phyloP scores from a whole-genome alignment of 495 filamentous ascomycete species.

The Aspergillus asperescens region DNA sequence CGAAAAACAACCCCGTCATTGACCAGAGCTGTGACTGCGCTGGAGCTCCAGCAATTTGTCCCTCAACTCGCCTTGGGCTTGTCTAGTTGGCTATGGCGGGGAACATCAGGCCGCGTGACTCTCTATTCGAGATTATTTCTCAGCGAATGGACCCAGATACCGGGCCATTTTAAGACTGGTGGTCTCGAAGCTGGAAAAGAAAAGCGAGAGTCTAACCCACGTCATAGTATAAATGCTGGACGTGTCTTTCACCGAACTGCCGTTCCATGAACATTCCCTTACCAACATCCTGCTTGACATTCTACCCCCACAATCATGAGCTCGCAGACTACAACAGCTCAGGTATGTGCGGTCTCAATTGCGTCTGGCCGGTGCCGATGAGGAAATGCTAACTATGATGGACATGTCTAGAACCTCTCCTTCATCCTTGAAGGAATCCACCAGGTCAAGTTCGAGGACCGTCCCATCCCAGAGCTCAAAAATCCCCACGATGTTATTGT shows the following conservation, averaged over 20 bases:
- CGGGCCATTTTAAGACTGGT: not conserved
- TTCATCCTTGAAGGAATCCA: conserved; percentile 74
- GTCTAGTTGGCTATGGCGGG: not conserved
- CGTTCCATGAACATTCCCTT: not conserved
- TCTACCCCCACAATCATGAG: conserved; percentile 4
- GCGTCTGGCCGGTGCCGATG: not conserved
- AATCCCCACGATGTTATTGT: conserved; percentile 71
- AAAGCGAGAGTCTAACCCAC: not conserved
- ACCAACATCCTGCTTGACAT: not conserved
- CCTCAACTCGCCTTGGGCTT: not conserved
- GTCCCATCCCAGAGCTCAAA: conserved; percentile 63
- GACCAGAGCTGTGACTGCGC: not conserved
- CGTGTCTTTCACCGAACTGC: not conserved
- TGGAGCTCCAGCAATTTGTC: not conserved
- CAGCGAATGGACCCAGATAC: not conserved
- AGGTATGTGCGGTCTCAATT: conserved; percentile 18
- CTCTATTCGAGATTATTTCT: not conserved
- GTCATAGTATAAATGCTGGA: not conserved
- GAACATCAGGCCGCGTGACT: not conserved
- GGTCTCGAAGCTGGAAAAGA: not conserved
- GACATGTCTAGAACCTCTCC: conserved; percentile 65
- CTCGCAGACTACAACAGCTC: conserved; percentile 14
- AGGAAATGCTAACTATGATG: not conserved
- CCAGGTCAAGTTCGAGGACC: conserved; percentile 68
- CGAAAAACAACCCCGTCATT: conserved; percentile 2